Evolutionary conservation across 2,329 filamentous ascomycete genomes (phyloP).

Genomic region (Calonectria pteridis): DNA sequence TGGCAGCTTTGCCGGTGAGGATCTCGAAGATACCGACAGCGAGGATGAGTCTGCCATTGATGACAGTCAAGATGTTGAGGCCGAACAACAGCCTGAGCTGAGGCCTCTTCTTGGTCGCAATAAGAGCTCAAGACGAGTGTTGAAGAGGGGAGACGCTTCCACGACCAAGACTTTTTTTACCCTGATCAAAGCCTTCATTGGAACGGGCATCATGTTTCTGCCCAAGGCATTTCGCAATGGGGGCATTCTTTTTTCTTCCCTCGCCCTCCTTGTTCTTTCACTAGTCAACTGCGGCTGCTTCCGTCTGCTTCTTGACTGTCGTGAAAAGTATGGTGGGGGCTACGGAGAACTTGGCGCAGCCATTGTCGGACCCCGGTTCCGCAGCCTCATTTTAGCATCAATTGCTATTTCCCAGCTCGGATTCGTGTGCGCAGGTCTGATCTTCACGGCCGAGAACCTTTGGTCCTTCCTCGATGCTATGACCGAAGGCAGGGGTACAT

Average conservation of each 20-base stretch:
- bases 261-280: constrained; percentile 75
- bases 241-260: constrained; percentile 79
- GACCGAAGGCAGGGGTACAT: constrained; percentile 58
- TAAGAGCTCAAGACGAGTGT: constrained; percentile 61
- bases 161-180: constrained; percentile 84
- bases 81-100: constrained; percentile 65
- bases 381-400: constrained; percentile 75
- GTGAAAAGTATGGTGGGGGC: constrained; percentile 73
- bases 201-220: constrained; percentile 85
- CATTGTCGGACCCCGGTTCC: constrained; percentile 73
- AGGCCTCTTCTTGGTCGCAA: constrained; percentile 67
- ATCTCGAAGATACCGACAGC: constrained; percentile 65
- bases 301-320: constrained; percentile 77
- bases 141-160: constrained; percentile 70
- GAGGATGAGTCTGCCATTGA: constrained; percentile 70
- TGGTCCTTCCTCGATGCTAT: constrained; percentile 76
- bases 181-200: constrained; percentile 81
- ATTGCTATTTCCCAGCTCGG: constrained; percentile 82
- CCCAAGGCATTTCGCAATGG: constrained; percentile 85
- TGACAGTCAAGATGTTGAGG: constrained; percentile 49
- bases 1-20: constrained; percentile 82
- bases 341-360: constrained; percentile 80
- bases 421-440: constrained; percentile 82
- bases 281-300: constrained; percentile 78
- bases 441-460: constrained; percentile 83